Conservation (phyloP, 2,329 filamentous ascomycete genomes). For the Sclerotinia sclerotiorum region DNA sequence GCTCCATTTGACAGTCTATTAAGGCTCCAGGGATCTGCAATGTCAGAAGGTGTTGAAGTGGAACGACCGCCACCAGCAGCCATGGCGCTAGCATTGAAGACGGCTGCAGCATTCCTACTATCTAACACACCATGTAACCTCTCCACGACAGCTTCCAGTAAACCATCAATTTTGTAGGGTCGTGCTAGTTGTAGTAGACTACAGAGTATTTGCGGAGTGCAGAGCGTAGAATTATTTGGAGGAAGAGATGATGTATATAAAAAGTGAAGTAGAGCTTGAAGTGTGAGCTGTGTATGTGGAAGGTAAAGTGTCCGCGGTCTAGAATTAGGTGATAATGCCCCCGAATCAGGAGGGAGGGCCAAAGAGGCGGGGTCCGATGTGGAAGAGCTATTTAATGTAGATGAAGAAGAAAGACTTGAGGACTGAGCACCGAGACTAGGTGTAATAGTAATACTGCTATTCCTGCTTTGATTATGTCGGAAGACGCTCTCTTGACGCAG, state of each 20-base stretch:
- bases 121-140: slow-evolving; percentile 86
- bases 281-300: slow-evolving; percentile 84
- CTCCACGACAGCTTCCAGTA: slow-evolving; percentile 90
- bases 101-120: slow-evolving; percentile 89
- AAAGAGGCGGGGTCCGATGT: slow-evolving; percentile 22
- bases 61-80: slow-evolving; percentile 89
- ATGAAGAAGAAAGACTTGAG: slow-evolving; percentile 50
- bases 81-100: slow-evolving; percentile 98
- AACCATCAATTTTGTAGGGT: slow-evolving; percentile 88
- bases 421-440: slow-evolving; percentile 55
- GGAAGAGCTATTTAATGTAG: slow-evolving; percentile 43
- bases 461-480: slow-evolving; percentile 61
- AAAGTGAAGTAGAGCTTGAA: slow-evolving; percentile 88
- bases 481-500: slow-evolving; percentile 61
- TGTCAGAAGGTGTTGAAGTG: slow-evolving; percentile 57
- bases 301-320: slow-evolving; percentile 87
- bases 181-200: slow-evolving; percentile 90
- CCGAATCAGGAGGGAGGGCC: slow-evolving; percentile 42
- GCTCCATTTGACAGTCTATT: slow-evolving; percentile 26
- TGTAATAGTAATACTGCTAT: slow-evolving; percentile 85
- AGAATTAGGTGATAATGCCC: slow-evolving; percentile 58
- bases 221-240: slow-evolving; percentile 70
- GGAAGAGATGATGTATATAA: slow-evolving; percentile 91
- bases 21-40: slow-evolving; percentile 49
- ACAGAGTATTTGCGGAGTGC: slow-evolving; percentile 93